Percentiles rank a stretch among this genome's conserved stretches.
phyloP scores from a whole-genome alignment of 2,329 filamentous ascomycete genomes.

The Trichoderma gracile region DNA sequence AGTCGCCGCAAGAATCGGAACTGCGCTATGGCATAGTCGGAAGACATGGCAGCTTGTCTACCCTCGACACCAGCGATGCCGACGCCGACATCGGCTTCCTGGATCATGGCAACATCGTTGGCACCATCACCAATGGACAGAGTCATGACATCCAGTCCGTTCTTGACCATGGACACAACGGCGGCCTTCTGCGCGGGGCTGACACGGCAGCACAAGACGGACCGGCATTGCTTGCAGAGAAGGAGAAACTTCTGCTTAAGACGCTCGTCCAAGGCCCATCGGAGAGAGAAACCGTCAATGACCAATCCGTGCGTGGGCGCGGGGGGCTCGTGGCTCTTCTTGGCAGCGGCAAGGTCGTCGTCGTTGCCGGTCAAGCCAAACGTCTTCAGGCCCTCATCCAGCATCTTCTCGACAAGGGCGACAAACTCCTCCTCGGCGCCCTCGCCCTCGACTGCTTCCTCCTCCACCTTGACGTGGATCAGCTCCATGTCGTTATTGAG shows the following conservation, averaged over 20 bases:
- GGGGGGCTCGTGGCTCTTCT: conserved; percentile 81
- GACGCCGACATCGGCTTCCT: conserved; percentile 94
- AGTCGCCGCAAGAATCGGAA: conserved; percentile 85
- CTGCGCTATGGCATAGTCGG: conserved; percentile 92
- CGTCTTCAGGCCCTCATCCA: conserved; percentile 69
- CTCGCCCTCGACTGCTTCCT: conserved; percentile 60
- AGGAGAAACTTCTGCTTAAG: conserved; percentile 91
- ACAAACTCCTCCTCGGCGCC: conserved; percentile 51
- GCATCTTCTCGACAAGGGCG: conserved; percentile 63
- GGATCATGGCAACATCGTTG: conserved; percentile 97
- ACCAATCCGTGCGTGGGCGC: conserved; percentile 87
- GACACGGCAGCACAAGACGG: conserved; percentile 95
- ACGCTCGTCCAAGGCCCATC: conserved; percentile 78
- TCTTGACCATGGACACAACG: conserved; percentile 95
- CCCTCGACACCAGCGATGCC: conserved; percentile 93
- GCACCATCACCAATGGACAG: conserved; percentile 90
- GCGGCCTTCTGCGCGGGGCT: conserved; percentile 95
- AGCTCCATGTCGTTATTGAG: conserved; percentile 98
- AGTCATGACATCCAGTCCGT: conserved; percentile 92
- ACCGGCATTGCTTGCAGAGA: conserved; percentile 94
- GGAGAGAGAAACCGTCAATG: conserved; percentile 91
- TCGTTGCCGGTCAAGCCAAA: conserved; percentile 85
- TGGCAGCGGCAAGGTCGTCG: conserved; percentile 77
- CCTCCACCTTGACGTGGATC: conserved; percentile 81
- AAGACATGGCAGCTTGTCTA: conserved; percentile 91